phyloP scores from a whole-genome alignment of 768 basidiomycete genomes.

The Ephemerocybe angulata region DNA sequence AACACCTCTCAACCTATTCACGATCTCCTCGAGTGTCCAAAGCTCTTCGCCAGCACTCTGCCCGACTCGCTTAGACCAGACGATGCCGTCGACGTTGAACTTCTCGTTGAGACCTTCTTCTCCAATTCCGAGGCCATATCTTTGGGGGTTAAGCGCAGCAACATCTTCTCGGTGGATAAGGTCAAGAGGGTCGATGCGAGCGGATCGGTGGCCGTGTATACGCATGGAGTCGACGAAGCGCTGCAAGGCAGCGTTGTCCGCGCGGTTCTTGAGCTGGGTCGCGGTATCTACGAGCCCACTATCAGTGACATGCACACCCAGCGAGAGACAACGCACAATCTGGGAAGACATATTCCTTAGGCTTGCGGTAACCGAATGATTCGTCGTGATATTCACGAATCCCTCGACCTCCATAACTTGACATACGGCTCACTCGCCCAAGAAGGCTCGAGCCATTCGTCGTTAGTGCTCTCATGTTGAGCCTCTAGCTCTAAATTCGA shows the following conservation, averaged over 20 bases:
- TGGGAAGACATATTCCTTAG: constrained; percentile 57
- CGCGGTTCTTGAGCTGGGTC: constrained; percentile 64
- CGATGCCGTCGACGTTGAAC: constrained; percentile 77
- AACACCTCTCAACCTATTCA: constrained; percentile 59
- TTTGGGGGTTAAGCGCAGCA: constrained; percentile 66
- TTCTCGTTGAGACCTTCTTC: constrained; percentile 20
- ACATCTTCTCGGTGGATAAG: constrained; percentile 80
- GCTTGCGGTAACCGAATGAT: constrained; percentile 73
- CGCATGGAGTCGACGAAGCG: constrained; percentile 88
- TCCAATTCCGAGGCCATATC: constrained; percentile 60
- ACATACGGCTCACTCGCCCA: neutral
- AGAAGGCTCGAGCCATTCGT: neutral
- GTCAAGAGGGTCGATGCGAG: constrained; percentile 84
- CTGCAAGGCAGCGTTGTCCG: constrained; percentile 69
- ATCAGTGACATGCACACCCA: neutral
- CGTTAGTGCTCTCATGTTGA: neutral
- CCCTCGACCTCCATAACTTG: neutral
- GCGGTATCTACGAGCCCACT: constrained; percentile 48
- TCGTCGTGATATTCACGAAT: constrained; percentile 63
- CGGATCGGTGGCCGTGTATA: constrained; percentile 82
- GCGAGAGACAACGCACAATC: constrained; percentile 55
- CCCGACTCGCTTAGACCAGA: constrained; percentile 62
- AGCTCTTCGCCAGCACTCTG: constrained; percentile 30
- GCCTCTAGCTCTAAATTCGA: neutral
- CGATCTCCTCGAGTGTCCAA: constrained; percentile 73